Percentiles rank a stretch among this genome's conserved stretches.
Evolutionary conservation across 2,329 filamentous ascomycete genomes (phyloP).

Genomic region (Fusarium sacchari): DNA sequence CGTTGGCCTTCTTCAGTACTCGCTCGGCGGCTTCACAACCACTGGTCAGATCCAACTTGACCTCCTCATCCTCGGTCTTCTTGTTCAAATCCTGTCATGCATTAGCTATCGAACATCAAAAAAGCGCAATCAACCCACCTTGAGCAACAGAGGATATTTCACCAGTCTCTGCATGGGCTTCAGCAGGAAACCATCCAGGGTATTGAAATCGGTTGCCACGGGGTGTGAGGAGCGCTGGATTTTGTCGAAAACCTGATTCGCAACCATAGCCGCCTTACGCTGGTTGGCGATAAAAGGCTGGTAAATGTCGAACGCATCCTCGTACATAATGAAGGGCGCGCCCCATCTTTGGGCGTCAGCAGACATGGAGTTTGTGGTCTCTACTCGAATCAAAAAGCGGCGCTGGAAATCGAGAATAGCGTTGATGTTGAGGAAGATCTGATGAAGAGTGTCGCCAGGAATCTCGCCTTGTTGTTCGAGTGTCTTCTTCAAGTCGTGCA

Average conservation of each 20-base stretch:
- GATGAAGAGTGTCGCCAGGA: conserved; percentile 88
- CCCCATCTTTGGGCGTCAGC: conserved; percentile 88
- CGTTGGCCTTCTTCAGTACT: conserved; percentile 86
- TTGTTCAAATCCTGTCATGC: conserved; percentile 80
- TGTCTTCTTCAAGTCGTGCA: conserved; percentile 90
- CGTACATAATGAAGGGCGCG: conserved; percentile 85
- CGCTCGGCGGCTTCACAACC: conserved; percentile 86
- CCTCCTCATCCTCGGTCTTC: conserved; percentile 79
- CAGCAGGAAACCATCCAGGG: conserved; percentile 88
- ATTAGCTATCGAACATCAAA: conserved; percentile 39
- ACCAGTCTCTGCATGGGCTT: conserved; percentile 97
- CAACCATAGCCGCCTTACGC: conserved; percentile 86
- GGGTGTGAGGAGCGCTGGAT: conserved; percentile 78
- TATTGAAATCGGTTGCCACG: conserved; percentile 88
- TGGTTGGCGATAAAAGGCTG: conserved; percentile 98
- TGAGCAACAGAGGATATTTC: conserved; percentile 91
- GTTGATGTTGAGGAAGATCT: conserved; percentile 97
- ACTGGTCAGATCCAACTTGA: conserved; percentile 75
- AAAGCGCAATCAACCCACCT: conserved; percentile 61
- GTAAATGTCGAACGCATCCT: conserved; percentile 91
- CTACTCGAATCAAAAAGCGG: conserved; percentile 92
- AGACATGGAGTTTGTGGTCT: conserved; percentile 90
- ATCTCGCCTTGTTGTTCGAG: conserved; percentile 89
- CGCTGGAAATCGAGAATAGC: conserved; percentile 94
- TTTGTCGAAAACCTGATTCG: conserved; percentile 86